Evolutionary conservation across 495 filamentous ascomycete genomes (phyloP).

Genomic region (Aspergillus biplanus): DNA sequence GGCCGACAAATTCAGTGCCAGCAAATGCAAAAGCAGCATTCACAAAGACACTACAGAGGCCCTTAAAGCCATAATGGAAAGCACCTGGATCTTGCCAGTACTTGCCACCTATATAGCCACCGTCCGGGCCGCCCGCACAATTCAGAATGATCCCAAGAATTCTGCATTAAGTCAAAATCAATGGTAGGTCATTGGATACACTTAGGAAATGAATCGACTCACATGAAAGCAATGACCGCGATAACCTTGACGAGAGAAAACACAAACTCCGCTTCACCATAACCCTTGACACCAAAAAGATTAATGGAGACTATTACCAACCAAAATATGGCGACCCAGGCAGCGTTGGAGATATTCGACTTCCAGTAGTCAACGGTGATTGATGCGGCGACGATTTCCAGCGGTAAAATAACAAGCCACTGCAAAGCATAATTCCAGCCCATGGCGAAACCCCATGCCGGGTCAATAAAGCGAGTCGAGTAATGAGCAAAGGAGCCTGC

Average conservation of each 20-base stretch:
- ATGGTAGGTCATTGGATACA: constrained; percentile 5
- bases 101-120: constrained; percentile 80
- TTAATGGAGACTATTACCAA: constrained; percentile 76
- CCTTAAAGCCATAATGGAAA: constrained; percentile 92
- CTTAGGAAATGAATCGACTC: constrained; percentile 9
- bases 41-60: constrained; percentile 90
- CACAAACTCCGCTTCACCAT: constrained; percentile 89
- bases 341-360: constrained; percentile 63
- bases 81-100: constrained; percentile 88
- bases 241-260: constrained; percentile 86
- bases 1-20: constrained; percentile 91
- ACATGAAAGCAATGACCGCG: constrained; percentile 89
- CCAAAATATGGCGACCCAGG: constrained; percentile 88
- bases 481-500: constrained; percentile 92
- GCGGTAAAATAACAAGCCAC: constrained; percentile 86
- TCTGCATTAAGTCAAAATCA: constrained; percentile 39
- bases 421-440: constrained; percentile 98
- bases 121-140: constrained; percentile 74
- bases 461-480: constrained; percentile 90
- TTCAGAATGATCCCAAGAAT: constrained; percentile 80
- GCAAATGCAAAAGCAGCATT: constrained; percentile 91
- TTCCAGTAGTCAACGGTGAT: constrained; percentile 91
- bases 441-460: constrained; percentile 97
- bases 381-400: constrained; percentile 90
- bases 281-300: constrained; percentile 82